phyloP scores from a whole-genome alignment of 768 basidiomycete genomes.

The Cytidiella melzeri region DNA sequence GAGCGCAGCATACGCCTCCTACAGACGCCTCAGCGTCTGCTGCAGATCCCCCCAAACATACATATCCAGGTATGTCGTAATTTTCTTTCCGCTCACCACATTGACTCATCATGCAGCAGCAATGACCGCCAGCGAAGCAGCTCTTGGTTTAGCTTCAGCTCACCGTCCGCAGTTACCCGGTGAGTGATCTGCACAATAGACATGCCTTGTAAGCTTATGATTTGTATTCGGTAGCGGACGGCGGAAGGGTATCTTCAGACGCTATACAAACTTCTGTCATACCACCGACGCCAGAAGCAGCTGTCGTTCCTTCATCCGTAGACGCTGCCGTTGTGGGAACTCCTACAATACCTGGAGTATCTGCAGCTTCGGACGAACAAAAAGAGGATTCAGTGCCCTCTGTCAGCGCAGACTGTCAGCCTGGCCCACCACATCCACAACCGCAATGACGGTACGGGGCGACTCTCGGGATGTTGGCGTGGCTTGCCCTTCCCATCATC shows the following conservation, averaged over 20 bases:
- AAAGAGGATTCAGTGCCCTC: neutral
- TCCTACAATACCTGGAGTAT: neutral
- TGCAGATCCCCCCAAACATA: too few relatives aligned
- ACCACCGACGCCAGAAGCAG: neutral
- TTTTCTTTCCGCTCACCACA: too few relatives aligned
- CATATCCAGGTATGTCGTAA: too few relatives aligned
- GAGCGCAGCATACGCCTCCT: neutral
- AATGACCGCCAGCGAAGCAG: conserved; percentile 12
- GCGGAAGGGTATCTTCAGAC: conserved; percentile 2
- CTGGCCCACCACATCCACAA: neutral
- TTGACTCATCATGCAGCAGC: conserved; percentile 1
- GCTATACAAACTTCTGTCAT: neutral
- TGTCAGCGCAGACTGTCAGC: neutral
- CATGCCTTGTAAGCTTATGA: neutral
- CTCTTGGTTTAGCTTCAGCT: conserved; percentile 4
- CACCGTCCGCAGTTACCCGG: conserved; percentile 9
- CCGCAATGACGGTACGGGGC: conserved; percentile 44
- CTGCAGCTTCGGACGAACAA: neutral
- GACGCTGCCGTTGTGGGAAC: neutral
- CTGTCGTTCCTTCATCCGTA: neutral
- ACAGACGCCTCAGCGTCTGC: too few relatives aligned
- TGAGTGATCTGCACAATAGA: neutral
- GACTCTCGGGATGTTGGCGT: conserved; percentile 39
- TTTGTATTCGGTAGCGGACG: neutral
- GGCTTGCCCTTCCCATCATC: conserved; percentile 35